phyloP scores from a whole-genome alignment of 2,329 filamentous ascomycete genomes.

The Curvularia hawaiiensis region DNA sequence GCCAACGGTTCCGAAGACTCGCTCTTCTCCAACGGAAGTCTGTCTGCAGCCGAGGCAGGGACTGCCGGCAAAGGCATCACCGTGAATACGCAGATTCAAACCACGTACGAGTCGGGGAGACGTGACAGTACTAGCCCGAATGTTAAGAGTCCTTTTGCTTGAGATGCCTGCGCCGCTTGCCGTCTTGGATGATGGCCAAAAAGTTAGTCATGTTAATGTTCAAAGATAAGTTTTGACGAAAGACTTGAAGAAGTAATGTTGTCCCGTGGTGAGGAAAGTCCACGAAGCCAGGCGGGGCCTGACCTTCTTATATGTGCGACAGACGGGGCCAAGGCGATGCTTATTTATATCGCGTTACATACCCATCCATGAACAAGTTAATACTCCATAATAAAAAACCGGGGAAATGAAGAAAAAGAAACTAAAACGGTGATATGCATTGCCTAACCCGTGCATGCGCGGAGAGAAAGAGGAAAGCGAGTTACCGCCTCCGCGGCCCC shows the following conservation, averaged over 20 bases:
- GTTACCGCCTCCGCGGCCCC: background rate
- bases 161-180: background rate
- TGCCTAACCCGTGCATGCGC: background rate
- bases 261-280: background rate
- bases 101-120: slow-evolving; percentile 11
- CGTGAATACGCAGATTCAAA: slow-evolving; percentile 22
- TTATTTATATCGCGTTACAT: background rate
- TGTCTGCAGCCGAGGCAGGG: background rate
- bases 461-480: background rate
- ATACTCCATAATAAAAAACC: background rate
- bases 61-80: slow-evolving; percentile 13
- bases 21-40: slow-evolving; percentile 12
- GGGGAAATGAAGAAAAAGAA: background rate
- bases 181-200: background rate
- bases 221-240: background rate
- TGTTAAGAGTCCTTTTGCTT: slow-evolving; percentile 8
- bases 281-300: background rate
- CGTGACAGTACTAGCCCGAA: slow-evolving; percentile 4
- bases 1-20: slow-evolving; percentile 25
- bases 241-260: background rate
- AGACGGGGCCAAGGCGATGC: background rate
- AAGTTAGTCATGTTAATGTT: background rate
- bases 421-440: background rate
- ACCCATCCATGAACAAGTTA: background rate
- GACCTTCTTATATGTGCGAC: background rate